Evolutionary conservation across 805 yeast species (phyloP).

Genomic region (Hanseniaspora thailandica): DNA sequence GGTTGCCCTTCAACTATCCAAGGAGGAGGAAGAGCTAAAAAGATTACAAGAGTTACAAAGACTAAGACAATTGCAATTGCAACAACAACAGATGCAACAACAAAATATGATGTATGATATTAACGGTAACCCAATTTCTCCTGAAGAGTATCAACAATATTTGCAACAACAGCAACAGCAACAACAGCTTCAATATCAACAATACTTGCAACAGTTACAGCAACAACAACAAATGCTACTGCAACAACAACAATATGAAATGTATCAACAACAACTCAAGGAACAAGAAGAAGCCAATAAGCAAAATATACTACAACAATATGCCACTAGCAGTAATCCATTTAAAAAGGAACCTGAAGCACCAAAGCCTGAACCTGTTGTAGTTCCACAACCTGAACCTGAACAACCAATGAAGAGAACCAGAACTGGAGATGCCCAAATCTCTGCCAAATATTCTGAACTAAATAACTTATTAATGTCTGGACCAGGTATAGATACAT

Average conservation of each 20-base stretch:
- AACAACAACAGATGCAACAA: constrained; percentile 18
- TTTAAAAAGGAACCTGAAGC: constrained; percentile 19
- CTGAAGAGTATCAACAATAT: constrained; percentile 26
- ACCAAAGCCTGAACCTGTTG: constrained; percentile 25
- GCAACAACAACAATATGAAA: constrained; percentile 21
- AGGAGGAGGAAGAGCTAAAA: constrained; percentile 27
- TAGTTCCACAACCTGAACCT: constrained; percentile 20
- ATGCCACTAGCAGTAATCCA: constrained; percentile 9
- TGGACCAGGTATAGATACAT: constrained; percentile 89
- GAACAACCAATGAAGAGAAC: constrained; percentile 35
- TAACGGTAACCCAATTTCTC: constrained; percentile 29
- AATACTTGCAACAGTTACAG: constrained; percentile 32
- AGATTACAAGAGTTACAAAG: constrained; percentile 25
- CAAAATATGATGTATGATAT: constrained; percentile 27
- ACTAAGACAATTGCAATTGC: constrained; percentile 22
- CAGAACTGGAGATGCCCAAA: constrained; percentile 43
- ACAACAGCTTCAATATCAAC: constrained; percentile 21
- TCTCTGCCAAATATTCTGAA: constrained; percentile 52
- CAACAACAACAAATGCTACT: constrained; percentile 32
- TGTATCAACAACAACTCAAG: constrained; percentile 33
- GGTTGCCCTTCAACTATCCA: constrained; percentile 25
- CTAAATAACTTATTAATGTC: constrained; percentile 67
- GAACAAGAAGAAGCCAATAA: constrained; percentile 29
- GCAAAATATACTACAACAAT: constrained; percentile 13
- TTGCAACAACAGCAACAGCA: constrained; percentile 27